These are phyloP conservation scores for Cyclotella atomus DNA, from an alignment of 108 stramenopile genomes.

Conservation along the genomic window DNA sequence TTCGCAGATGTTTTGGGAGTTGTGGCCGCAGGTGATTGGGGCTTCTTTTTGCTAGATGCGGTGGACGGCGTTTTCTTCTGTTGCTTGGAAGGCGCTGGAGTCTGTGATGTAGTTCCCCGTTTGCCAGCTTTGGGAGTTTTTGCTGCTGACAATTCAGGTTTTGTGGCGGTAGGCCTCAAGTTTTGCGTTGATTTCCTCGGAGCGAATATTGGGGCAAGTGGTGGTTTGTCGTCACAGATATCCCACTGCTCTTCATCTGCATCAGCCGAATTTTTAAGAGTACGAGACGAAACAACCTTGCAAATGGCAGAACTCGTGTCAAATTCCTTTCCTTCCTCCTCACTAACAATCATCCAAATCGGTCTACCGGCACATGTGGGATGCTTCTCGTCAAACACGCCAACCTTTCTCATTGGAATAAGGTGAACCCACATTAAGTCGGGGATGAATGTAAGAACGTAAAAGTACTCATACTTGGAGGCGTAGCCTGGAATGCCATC, in stretches of 20 bases:
- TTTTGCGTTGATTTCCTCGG: conserved; percentile 9
- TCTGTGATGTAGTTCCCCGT: neutral
- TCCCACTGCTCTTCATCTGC: conserved; percentile 93
- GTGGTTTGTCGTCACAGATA: conserved; percentile 46
- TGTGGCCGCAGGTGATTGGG: neutral
- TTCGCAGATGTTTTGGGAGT: neutral
- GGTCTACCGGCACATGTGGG: conserved; percentile 71
- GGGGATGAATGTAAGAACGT: conserved; percentile 85
- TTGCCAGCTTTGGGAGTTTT: neutral
- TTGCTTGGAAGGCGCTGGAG: neutral
- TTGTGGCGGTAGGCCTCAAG: too few relatives aligned
- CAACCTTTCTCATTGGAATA: conserved; percentile 78
- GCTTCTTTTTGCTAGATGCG: neutral
- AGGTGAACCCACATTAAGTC: conserved; percentile 90
- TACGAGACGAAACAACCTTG: conserved; percentile 58
- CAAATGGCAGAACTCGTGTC: conserved; percentile 76
- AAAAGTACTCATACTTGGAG: conserved; percentile 55
- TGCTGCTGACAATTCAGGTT: neutral
- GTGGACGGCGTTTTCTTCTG: neutral
- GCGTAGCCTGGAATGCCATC: conserved; percentile 46
- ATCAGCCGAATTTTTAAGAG: conserved; percentile 72
- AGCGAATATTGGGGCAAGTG: conserved; percentile 11
- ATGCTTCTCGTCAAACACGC: conserved; percentile 65
- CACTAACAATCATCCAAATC: conserved; percentile 77
- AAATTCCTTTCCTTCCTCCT: conserved; percentile 80